Evolutionary conservation across 257 asterid species (phyloP), one percentile per base, ranked within the genome.

Genomic region (Paraleonurus japonicus): DNA sequence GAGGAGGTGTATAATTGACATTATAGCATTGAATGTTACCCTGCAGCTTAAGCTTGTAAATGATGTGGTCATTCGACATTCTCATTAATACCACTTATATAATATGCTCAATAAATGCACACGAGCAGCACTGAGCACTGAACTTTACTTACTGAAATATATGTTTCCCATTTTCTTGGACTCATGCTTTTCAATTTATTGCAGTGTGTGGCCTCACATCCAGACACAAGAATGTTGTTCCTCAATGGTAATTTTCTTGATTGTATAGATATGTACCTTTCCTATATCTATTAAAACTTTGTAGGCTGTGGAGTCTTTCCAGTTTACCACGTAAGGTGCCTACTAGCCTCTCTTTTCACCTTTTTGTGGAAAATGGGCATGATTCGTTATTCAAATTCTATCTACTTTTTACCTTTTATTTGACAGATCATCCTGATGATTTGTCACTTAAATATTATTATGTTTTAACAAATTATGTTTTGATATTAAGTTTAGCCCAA

Each of bases 121-220:
- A 32, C 57, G 16, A 22, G 6, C 39, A 41, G 39, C 37, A 41
- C 23, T 4, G 11, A 15, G n/a, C n/a, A n/a, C n/a, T 43, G 8
- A 16, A n/a, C 65, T 60, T 30, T 59, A 26, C 65, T 17, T 4
- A n/a, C 19, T 30, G 23, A 64, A 35, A 28, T 39, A 19, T 27
- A 28, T 33, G 16, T 27, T 39, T 7, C 30, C 17, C 33, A 16
- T 72, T 48, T 37, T 69, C 64, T 30, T 61, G 15, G 58, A 61
- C 75, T 80, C 35, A 76, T 45, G 55, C 43, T 24, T 76, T 41
- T 73, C 39, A 64, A 20, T 75, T 54, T 76, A 62, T 79, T 83
- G 84, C 95, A 94, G 99, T 89, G 98, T 69, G 98, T 94, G 79
- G 99, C 99, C 66, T 91, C 96, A 59, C 99, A 94, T 82, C 87